A percentile compares a stretch with the other conserved stretches of the same genome.
Conservation (phyloP, 2,329 filamentous ascomycete genomes). For the Mycosphaerella sp. region DNA sequence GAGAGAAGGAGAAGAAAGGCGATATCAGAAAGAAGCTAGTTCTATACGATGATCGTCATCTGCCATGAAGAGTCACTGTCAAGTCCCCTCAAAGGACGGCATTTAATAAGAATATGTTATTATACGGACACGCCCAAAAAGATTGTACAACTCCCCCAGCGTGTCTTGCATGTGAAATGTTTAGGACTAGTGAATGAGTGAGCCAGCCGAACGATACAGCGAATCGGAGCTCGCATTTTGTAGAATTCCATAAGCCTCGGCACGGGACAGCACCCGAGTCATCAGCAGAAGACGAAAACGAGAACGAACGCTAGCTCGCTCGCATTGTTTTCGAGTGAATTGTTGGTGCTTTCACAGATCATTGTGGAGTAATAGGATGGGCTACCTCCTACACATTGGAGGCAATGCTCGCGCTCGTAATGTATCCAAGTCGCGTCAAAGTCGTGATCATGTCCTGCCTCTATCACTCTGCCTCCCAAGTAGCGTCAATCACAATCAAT, state of each 20-base stretch:
- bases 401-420: too few species aligned
- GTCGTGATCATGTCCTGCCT: too few species aligned
- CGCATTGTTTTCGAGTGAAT: not conserved
- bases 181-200: not conserved
- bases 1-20: not conserved
- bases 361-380: not conserved
- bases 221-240: not conserved
- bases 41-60: too few species aligned
- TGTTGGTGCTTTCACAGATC: not conserved
- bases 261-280: not conserved
- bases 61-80: too few species aligned
- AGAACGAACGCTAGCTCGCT: constrained; percentile 5
- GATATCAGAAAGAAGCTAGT: not conserved
- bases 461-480: too few species aligned
- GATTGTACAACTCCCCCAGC: not conserved
- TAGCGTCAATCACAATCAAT: too few species aligned
- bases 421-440: too few species aligned
- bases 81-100: not conserved
- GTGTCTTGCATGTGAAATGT: constrained; percentile 3
- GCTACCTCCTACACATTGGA: too few species aligned
- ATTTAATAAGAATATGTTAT: not conserved
- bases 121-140: not conserved
- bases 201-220: not conserved
- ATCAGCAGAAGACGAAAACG: constrained; percentile 8
- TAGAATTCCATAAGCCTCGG: not conserved